Evolutionary conservation across 176 grass and related monocot genomes (phyloP).

Genomic region (Cocos nucifera): DNA sequence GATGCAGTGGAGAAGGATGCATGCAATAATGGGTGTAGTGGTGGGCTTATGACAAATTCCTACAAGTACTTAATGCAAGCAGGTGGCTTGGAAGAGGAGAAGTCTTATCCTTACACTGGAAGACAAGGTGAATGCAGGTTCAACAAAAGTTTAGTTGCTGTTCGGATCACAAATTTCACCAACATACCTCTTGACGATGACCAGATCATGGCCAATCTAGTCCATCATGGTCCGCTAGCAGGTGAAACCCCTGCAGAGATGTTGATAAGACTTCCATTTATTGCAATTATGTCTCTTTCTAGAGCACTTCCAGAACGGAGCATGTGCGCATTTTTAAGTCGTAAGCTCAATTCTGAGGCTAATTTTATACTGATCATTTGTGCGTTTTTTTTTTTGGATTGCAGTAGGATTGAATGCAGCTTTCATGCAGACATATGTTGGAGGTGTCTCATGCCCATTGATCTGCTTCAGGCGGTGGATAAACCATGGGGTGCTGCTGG

Average conservation of each 20-base stretch:
- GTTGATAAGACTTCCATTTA: too few species aligned
- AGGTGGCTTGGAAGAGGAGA: slow-evolving; percentile 68
- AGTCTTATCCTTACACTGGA: slow-evolving; percentile 57
- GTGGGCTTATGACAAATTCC: slow-evolving; percentile 82
- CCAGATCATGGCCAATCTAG: slow-evolving; percentile 49
- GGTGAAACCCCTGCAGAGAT: slow-evolving; percentile 2
- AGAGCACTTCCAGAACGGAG: too few species aligned
- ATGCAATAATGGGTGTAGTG: slow-evolving; percentile 71
- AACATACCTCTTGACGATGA: slow-evolving; percentile 44
- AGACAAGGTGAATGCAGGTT: slow-evolving; percentile 55
- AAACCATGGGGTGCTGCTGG: slow-evolving; percentile 84
- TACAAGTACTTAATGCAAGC: slow-evolving; percentile 60
- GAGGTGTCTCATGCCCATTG: slow-evolving; percentile 69
- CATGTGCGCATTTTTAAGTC: too few species aligned
- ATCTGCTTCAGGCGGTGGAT: slow-evolving; percentile 54
- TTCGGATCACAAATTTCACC: slow-evolving; percentile 61
- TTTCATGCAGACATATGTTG: slow-evolving; percentile 90
- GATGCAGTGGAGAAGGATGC: slow-evolving; percentile 33
- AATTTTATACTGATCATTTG: too few species aligned
- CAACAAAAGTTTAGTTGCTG: slow-evolving; percentile 40
- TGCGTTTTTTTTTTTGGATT: neutral
- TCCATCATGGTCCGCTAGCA: slow-evolving; percentile 49
- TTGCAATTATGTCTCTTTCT: too few species aligned
- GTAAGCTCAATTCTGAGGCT: too few species aligned
- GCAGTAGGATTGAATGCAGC: slow-evolving; percentile 70